Conservation (phyloP, 345 rosid genomes). For the Hirschfeldia incana region DNA sequence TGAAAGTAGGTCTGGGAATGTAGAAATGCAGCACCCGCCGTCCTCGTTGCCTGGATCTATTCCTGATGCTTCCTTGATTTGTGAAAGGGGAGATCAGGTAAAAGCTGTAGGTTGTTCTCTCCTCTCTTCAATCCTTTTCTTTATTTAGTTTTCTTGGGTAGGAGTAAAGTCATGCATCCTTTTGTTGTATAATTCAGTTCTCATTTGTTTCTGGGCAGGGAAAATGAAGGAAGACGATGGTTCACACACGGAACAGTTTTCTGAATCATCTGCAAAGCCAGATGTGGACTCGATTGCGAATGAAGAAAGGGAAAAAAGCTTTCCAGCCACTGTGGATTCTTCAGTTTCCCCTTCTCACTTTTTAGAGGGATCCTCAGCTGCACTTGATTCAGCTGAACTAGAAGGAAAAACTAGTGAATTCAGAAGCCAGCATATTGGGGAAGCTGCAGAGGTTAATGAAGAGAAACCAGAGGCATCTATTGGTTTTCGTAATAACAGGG, state of each 20-base stretch:
- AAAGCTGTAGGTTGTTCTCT: slow-evolving; percentile 78
- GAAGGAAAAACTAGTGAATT: slow-evolving; percentile 33
- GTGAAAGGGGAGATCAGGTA: slow-evolving; percentile 68
- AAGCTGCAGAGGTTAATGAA: slow-evolving; percentile 27
- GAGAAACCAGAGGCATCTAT: slow-evolving; percentile 34
- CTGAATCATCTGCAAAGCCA: slow-evolving; percentile 37
- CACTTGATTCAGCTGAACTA: slow-evolving; percentile 32
- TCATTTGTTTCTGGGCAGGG: slow-evolving; percentile 92
- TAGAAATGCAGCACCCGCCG: slow-evolving; percentile 40
- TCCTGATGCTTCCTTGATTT: slow-evolving; percentile 47
- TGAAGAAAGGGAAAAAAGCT: slow-evolving; percentile 37
- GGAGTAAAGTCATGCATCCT: slow-evolving; percentile 27
- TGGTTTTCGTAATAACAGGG: slow-evolving; percentile 15
- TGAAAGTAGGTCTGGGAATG: slow-evolving; percentile 33
- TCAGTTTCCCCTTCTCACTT: slow-evolving; percentile 25
- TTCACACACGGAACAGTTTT: slow-evolving; percentile 47
- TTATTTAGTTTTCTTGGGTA: slow-evolving; percentile 4
- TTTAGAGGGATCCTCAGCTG: slow-evolving; percentile 41
- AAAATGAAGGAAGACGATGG: slow-evolving; percentile 83
- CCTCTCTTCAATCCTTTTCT: slow-evolving; percentile 35
- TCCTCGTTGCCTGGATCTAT: slow-evolving; percentile 41
- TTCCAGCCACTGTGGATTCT: slow-evolving; percentile 34
- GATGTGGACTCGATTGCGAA: slow-evolving; percentile 30
- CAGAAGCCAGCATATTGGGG: slow-evolving; percentile 14
- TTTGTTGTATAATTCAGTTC: slow-evolving; percentile 59